These are phyloP conservation scores for Symmetrospora coprosmae DNA, from an alignment of 768 basidiomycete genomes.

Conservation along the genomic window DNA sequence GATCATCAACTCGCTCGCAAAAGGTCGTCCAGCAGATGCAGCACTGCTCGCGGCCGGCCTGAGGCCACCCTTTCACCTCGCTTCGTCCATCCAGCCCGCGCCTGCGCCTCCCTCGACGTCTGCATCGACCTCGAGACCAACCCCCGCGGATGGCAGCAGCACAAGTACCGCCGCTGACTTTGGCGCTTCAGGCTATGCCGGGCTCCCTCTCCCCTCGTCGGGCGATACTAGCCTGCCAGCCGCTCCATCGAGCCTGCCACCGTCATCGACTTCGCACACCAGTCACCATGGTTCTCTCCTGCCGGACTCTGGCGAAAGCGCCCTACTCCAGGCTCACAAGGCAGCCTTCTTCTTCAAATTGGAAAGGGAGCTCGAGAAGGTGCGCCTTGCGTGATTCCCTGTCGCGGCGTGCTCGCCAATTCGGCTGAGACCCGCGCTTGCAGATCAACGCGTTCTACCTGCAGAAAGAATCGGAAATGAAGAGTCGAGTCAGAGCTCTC, in stretches of 20 bases:
- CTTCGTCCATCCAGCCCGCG: constrained; percentile 23
- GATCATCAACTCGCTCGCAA: constrained; percentile 87
- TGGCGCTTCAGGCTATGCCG: background rate
- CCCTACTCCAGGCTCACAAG: constrained; percentile 84
- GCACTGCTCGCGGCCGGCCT: constrained; percentile 67
- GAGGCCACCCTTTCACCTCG: constrained; percentile 31
- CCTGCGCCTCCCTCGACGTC: constrained; percentile 21
- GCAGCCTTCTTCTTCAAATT: constrained; percentile 98
- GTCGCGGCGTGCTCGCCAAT: background rate
- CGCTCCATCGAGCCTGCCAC: too few relatives aligned
- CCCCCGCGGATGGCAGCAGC: too few relatives aligned
- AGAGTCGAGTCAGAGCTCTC: constrained; percentile 76
- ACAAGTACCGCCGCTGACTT: background rate
- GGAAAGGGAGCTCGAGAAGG: constrained; percentile 94
- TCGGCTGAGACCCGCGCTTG: background rate
- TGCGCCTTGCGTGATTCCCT: constrained; percentile 35
- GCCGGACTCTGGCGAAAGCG: constrained; percentile 42
- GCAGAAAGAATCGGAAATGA: constrained; percentile 89
- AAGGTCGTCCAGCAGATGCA: constrained; percentile 79
- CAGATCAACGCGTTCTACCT: constrained; percentile 98
- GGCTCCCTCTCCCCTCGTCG: too few relatives aligned
- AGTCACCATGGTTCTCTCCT: constrained; percentile 32
- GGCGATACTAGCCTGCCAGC: too few relatives aligned
- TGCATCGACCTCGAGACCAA: too few relatives aligned
- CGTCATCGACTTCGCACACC: background rate